A percentile compares a stretch with the other conserved stretches of the same genome.
Evolutionary conservation across 2,329 filamentous ascomycete species (phyloP).

Genomic region (Dothideomycetidae sp.): DNA sequence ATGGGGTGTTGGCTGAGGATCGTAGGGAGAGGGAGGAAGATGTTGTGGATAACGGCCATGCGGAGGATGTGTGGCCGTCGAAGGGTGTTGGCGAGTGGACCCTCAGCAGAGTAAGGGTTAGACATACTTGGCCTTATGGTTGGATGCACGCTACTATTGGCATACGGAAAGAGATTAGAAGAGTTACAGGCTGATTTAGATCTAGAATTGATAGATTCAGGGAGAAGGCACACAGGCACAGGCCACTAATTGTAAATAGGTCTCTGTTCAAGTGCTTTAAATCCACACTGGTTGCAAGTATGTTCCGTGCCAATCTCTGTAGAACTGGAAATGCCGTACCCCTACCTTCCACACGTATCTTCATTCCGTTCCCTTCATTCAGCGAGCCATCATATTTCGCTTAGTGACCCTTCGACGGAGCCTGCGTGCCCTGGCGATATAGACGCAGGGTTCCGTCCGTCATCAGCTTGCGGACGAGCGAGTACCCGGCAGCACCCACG

Average conservation of each 20-base stretch:
- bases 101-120: slow-evolving; percentile 25
- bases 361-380: no score
- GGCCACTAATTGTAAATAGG: no score
- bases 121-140: slow-evolving; percentile 36
- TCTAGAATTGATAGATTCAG: background rate
- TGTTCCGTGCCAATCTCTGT: no score
- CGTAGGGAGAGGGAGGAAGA: slow-evolving; percentile 31
- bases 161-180: slow-evolving; percentile 7
- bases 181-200: background rate
- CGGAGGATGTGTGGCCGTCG: slow-evolving; percentile 31
- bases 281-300: no score
- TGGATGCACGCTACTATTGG: slow-evolving; percentile 28
- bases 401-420: slow-evolving; percentile 22
- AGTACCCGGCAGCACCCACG: slow-evolving; percentile 68
- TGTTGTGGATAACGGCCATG: slow-evolving; percentile 10
- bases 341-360: no score
- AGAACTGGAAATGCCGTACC: no score
- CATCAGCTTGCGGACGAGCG: slow-evolving; percentile 63
- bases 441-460: slow-evolving; percentile 90
- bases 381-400: no score
- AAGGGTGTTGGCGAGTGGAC: slow-evolving; percentile 26
- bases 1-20: slow-evolving; percentile 16
- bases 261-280: no score
- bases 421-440: slow-evolving; percentile 46
- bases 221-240: no score